Evolutionary conservation across 2,329 filamentous ascomycete genomes (phyloP), one percentile per base, ranked within the genome.

Genomic region (Curvularia sp.): DNA sequence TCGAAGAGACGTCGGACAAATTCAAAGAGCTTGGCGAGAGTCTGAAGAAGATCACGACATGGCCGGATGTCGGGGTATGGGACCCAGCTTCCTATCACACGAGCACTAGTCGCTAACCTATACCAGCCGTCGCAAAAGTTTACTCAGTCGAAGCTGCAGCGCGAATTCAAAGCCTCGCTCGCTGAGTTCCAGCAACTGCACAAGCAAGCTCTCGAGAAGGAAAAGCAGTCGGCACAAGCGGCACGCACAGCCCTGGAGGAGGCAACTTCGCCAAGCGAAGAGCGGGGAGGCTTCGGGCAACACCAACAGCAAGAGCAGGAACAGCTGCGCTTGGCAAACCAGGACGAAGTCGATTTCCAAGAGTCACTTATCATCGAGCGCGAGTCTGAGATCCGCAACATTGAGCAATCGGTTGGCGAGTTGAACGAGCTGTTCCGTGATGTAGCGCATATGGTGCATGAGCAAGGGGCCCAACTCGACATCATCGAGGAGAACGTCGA

Each of bases 281-380:
- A 72, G 61, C 85, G 87, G 54, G 61, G 60, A 56, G 63, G 62
- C 35, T 65, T 67, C 31, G 81, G 83, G 46, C 83, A 87, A 63
- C 55, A 47, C 22, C 88, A 90, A 72, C 85, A 90, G 55, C 78
- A 94, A 70, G 77, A 82, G 65, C 78, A 82, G 62, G 88, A 95
- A 67, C 86, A 93, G 67, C 83, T 90, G 12, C 91, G 92, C 55
- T 84, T 98, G 8, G 95, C 93, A 1, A 86, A 92, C 28, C 95
- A 99, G 77, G 89, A 92, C 68, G 96, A 99, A 74, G 95, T 99
- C 43, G 94, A 99, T 75, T 99, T 97, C 81, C 95, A 99, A 75
- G 95, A 99, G 68, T 89, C 90, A 15, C 83, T 99, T 58, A 99
- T 99, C 73, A 89, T 96, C 61, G 94, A 99, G 83, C 93, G 96